Evolutionary conservation across 176 grass and related monocot species (phyloP).

Genomic region (Melocanna baccifera): DNA sequence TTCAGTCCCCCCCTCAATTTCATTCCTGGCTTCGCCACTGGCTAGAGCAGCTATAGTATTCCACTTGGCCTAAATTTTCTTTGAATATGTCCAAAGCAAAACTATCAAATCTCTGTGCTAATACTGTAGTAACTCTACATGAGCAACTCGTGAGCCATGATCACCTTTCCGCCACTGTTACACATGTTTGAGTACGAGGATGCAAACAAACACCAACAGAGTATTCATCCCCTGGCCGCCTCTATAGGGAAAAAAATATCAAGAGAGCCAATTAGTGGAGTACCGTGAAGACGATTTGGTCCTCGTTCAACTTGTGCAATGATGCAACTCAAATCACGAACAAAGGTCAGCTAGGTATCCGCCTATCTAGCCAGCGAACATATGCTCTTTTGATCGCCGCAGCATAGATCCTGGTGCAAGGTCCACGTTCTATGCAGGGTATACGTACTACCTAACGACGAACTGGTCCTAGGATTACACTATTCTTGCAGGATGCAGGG

Average conservation of each 20-base stretch:
- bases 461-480: not conserved
- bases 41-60: not conserved
- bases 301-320: not conserved
- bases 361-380: not conserved
- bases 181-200: conserved; percentile 2
- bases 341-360: not conserved
- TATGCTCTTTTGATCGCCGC: not conserved
- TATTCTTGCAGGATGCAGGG: not conserved
- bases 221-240: not conserved
- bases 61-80: not conserved
- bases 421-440: not conserved
- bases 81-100: conserved; percentile 13
- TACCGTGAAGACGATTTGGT: not conserved
- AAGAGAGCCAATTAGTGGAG: not conserved
- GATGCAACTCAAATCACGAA: not conserved
- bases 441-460: not conserved
- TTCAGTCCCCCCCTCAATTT: too few relatives aligned
- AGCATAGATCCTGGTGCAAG: not conserved
- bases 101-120: not conserved
- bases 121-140: not conserved
- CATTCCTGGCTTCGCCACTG: too few relatives aligned
- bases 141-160: conserved; percentile 13
- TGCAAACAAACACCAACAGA: not conserved
- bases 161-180: not conserved
- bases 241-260: not conserved